Evolutionary conservation across 345 rosid species (phyloP).

Genomic region (Eucalyptus marginata): DNA sequence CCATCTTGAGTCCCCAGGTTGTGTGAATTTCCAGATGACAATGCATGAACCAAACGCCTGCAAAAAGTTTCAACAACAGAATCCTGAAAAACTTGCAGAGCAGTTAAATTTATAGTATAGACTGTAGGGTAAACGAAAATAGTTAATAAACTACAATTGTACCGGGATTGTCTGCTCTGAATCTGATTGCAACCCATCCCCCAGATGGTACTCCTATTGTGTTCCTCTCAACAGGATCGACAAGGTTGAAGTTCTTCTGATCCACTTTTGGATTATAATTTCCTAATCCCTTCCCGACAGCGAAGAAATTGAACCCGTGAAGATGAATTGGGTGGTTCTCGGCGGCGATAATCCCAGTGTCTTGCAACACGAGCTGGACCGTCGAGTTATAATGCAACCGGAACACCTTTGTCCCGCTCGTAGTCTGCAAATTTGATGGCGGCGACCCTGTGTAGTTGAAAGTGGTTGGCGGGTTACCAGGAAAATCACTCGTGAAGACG

Average conservation of each 20-base stretch:
- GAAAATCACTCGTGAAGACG: background rate
- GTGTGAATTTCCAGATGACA: background rate
- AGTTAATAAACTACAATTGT: background rate
- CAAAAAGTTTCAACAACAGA: background rate
- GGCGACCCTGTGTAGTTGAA: background rate
- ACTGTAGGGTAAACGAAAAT: background rate
- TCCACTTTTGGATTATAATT: background rate
- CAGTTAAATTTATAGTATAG: too few species aligned
- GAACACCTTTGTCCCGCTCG: background rate
- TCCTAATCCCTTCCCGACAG: background rate
- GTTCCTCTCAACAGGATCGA: background rate
- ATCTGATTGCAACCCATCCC: background rate
- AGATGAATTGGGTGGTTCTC: background rate
- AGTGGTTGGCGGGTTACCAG: background rate
- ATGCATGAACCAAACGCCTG: conserved; percentile 75
- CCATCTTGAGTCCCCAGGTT: background rate
- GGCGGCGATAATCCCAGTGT: background rate
- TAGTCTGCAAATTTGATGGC: background rate
- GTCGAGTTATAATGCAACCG: background rate
- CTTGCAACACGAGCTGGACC: background rate
- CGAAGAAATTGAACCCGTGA: background rate
- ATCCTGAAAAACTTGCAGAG: background rate
- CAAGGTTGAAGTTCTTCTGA: background rate
- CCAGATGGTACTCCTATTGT: background rate
- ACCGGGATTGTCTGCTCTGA: conserved; percentile 54